Evolutionary conservation across 2,329 filamentous ascomycete species (phyloP), one percentile per base, ranked within the genome.

Genomic region (Penicillium sp.): DNA sequence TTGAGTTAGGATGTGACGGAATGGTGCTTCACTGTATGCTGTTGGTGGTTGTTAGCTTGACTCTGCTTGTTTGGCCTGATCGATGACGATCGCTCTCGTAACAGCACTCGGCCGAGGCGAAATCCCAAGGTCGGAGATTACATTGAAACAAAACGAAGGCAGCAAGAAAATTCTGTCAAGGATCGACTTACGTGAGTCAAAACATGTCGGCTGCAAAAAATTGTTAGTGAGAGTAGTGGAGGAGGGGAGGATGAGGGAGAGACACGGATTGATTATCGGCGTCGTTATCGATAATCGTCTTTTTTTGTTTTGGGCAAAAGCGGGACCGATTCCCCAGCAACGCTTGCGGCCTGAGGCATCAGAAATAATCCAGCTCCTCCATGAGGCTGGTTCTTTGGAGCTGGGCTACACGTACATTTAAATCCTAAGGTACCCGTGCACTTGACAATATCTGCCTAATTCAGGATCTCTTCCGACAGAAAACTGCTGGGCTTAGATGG

Each of bases 241-340:
- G 52, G 59, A 22, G 51, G 59, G 57, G 54, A 54, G 48, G 35
- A 34, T 43, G 17, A 47, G 28, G 42, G 53, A 54, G 49, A 53
- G 58, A 58, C 41, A 39, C 48, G 49, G 57, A 54, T 57, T 31
- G 59, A 34, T 11, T 42, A 35, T 55, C 28, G 22, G 22, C 43
- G 7, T 60, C 60, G 62, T 69, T 68, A 69, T 69, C 66, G 66
- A 67, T 58, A 63, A 52, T 52, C 49, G 34, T 3, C 62, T 60
- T 58, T 53, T 59, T 69, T 68, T 68, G 65, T 65, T 69, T 69
- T 52, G 60, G 57, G 22, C 31, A n/a, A 14, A 25, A 31, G 22
- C 37, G 20, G 51, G 22, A 15, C 38, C n/a, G 67, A 64, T 65
- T 65, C 67, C 67, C 67, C 63, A 62, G 67, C 67, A 69, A 69